Evolutionary conservation across 2,329 filamentous ascomycete genomes (phyloP).

Genomic region (Pestalotiopsis sp.): DNA sequence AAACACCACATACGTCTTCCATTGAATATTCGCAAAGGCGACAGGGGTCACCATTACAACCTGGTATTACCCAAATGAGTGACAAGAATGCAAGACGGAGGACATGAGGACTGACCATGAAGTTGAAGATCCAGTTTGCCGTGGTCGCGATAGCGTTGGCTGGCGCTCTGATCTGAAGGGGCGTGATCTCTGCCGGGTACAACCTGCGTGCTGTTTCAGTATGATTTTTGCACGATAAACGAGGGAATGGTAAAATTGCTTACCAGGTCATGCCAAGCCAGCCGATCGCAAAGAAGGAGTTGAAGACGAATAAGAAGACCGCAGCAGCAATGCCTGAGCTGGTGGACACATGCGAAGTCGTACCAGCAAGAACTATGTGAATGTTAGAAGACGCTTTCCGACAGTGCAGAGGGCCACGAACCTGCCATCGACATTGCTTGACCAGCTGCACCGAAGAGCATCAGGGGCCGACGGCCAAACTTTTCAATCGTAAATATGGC

Average conservation of each 20-base stretch:
- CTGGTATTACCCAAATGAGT: conserved; percentile 1
- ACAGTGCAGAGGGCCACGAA: conserved; percentile 29
- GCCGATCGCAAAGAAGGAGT: conserved; percentile 55
- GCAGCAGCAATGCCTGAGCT: conserved; percentile 33
- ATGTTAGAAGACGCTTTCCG: not conserved
- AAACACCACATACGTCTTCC: conserved; percentile 12
- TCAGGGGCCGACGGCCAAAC: conserved; percentile 64
- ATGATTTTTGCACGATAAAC: not conserved
- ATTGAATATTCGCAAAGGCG: conserved; percentile 10
- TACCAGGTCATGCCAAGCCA: conserved; percentile 59
- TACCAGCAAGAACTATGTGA: conserved; percentile 48
- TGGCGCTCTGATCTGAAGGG: conserved; percentile 12
- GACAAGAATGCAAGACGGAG: not conserved
- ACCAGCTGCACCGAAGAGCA: conserved; percentile 70
- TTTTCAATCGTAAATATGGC: conserved; percentile 48
- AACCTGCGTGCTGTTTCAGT: not conserved
- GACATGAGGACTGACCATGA: conserved; percentile 16
- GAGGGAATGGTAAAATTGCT: not conserved
- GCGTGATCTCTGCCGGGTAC: conserved; percentile 17
- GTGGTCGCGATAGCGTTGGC: conserved; percentile 14
- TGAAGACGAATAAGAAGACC: conserved; percentile 53
- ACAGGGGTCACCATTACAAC: conserved; percentile 8
- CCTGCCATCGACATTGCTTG: conserved; percentile 68
- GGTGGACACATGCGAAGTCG: conserved; percentile 33
- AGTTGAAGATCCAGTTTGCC: conserved; percentile 24